These are phyloP conservation scores for Penicillium sp. DNA, from an alignment of 2,329 filamentous ascomycete species.

Conservation along the genomic window DNA sequence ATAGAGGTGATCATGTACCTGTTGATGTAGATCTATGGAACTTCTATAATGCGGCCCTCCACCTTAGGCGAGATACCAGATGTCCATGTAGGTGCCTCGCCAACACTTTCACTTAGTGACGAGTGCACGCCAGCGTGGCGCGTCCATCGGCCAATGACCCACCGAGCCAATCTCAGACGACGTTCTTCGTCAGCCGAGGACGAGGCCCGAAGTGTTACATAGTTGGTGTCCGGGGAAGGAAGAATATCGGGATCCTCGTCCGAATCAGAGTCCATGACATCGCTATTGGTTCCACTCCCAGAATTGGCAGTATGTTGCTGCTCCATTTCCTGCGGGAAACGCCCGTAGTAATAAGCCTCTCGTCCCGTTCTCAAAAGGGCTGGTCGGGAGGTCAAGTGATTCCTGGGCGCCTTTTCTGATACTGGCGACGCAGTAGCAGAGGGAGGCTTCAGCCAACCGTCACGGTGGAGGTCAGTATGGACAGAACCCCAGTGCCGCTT, in stretches of 20 bases:
- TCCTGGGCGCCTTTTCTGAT: conserved; percentile 24
- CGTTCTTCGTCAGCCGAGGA: conserved; percentile 52
- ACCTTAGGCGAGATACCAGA: conserved; percentile 2
- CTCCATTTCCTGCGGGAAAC: conserved; percentile 26
- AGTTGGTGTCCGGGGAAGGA: conserved; percentile 36
- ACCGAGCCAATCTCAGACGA: conserved; percentile 65
- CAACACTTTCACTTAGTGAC: conserved; percentile 51
- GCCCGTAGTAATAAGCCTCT: conserved; percentile 30
- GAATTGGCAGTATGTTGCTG: neutral
- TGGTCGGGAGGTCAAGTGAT: conserved; percentile 17
- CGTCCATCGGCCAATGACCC: conserved; percentile 73
- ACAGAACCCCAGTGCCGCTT: conserved; percentile 66
- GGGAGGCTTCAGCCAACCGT: conserved; percentile 51
- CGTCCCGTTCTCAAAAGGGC: conserved; percentile 24
- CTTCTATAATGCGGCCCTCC: conserved; percentile 5
- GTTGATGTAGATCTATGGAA: neutral
- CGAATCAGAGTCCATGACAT: conserved; percentile 44
- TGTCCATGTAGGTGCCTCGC: conserved; percentile 40
- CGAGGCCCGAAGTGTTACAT: conserved; percentile 37
- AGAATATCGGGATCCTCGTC: conserved; percentile 43
- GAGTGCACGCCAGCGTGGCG: conserved; percentile 62
- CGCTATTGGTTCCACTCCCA: conserved; percentile 23
- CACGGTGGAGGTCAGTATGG: conserved; percentile 59
- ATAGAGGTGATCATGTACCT: too few relatives aligned
- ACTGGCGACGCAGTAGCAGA: conserved; percentile 31